Conservation (phyloP, 2,329 filamentous ascomycete species). For the Grosmannia serpens region DNA sequence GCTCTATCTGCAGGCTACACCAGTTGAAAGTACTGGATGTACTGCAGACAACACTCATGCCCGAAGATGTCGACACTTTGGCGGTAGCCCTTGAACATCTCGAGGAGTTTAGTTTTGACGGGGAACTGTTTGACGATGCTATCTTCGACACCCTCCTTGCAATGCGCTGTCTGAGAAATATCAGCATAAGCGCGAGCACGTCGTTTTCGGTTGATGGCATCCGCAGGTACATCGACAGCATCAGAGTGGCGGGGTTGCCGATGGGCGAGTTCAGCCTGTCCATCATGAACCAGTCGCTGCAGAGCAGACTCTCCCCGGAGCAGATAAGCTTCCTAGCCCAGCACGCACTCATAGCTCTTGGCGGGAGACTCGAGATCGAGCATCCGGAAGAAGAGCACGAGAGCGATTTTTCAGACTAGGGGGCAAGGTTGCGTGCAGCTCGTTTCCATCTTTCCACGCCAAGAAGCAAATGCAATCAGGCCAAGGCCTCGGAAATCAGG, state of each 20-base stretch:
- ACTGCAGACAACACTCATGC: slow-evolving; percentile 35
- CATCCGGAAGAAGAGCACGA: slow-evolving; percentile 26
- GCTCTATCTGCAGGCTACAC: slow-evolving; percentile 36
- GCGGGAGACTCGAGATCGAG: slow-evolving; percentile 22
- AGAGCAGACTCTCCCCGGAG: slow-evolving; percentile 15
- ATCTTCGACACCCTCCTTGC: slow-evolving; percentile 24
- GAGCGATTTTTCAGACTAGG: slow-evolving; percentile 21
- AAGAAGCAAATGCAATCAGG: neutral
- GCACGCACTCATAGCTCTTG: slow-evolving; percentile 15
- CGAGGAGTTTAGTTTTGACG: slow-evolving; percentile 45
- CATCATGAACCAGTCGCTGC: slow-evolving; percentile 21
- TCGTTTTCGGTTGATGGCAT: slow-evolving; percentile 41
- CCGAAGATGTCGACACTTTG: slow-evolving; percentile 36
- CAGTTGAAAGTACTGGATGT: slow-evolving; percentile 42
- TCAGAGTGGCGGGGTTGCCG: slow-evolving; percentile 16
- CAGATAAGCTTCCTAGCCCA: slow-evolving; percentile 16
- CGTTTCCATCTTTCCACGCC: neutral
- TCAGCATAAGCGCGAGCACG: slow-evolving; percentile 44
- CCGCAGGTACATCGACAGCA: slow-evolving; percentile 24
- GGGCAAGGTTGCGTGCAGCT: neutral
- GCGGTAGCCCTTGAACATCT: slow-evolving; percentile 32
- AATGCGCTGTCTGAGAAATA: slow-evolving; percentile 34
- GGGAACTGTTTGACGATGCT: slow-evolving; percentile 37
- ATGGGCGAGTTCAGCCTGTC: slow-evolving; percentile 19
- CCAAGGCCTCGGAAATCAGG: too few relatives aligned